Evolutionary conservation across 2,329 filamentous ascomycete species (phyloP), one percentile per base, ranked within the genome.

Genomic region (Alternaria triticina): DNA sequence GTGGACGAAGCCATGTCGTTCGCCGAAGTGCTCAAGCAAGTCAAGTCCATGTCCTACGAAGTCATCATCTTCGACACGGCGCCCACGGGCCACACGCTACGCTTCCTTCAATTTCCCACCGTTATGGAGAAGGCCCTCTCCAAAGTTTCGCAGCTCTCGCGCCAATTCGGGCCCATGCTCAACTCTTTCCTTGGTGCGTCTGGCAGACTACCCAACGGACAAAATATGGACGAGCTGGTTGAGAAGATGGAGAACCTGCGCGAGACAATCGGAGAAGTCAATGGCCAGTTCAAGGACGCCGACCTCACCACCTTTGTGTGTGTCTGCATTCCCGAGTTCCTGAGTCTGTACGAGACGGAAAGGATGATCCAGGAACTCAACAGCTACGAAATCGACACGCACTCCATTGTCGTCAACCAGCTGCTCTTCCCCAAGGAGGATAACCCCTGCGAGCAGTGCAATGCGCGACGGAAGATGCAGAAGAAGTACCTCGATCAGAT

Each of bases 1-100:
- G 97, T 99, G 67, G 96, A 99, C 80, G 96, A 99, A 83, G 96
- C 96, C 81, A 99, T 99, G 96, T 97, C 94, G 61, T 99, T 99
- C 79, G 96, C 96, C 80, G 96, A 99, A 84, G 96, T 99, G 69
- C 88, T 99, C 76, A 99, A 99, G 83, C 96, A 99, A 83, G 96
- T 99, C 84, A 98, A 98, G 84, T 97, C 93, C 44, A 91, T 98
- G 79, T 97, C 94, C 54, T 99, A 99, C 87, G 96, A 98, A 82
- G 93, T 95, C 76, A 98, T 99, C 83, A 93, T 99, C 81, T 99
- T 99, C 87, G 96, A 99, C 82, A 99, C 96, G 33, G 96, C 96
- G 4, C 96, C 96, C 15, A 99, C 96, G 15, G 96, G 96, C 72
- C 96, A 99, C 86, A 99, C 96, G 2, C 90, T 99, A 64, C 95